Percentiles rank a stretch among this genome's conserved stretches.
Conservation (phyloP, 202 grass and related monocot genomes). For the Zoysia matrella region DNA sequence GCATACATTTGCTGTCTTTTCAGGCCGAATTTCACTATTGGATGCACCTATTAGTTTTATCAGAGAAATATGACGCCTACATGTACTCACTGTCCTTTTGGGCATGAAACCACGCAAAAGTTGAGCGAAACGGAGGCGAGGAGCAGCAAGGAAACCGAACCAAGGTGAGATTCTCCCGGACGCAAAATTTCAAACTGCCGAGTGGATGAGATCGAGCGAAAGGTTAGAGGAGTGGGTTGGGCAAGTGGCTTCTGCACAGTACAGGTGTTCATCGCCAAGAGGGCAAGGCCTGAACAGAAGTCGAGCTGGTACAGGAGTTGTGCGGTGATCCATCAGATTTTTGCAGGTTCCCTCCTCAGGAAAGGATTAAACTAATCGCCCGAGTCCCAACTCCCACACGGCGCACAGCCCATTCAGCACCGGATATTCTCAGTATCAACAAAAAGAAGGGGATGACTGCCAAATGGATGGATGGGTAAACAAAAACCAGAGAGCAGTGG, state of each 20-base stretch:
- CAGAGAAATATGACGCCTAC: slow-evolving; percentile 7
- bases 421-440: background rate
- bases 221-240: background rate
- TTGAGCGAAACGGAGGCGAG: background rate
- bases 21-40: background rate
- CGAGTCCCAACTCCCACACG: background rate
- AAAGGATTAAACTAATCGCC: slow-evolving; percentile 28
- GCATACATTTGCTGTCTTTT: slow-evolving; percentile 33
- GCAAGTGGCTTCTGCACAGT: background rate
- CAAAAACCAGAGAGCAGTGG: background rate
- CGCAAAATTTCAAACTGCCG: background rate
- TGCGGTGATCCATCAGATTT: slow-evolving; percentile 42
- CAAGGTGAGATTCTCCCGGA: slow-evolving; percentile 34
- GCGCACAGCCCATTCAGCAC: too few relatives aligned
- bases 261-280: background rate
- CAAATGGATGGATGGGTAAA: slow-evolving; percentile 1
- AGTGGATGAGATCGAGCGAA: background rate
- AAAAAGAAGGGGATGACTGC: background rate
- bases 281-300: background rate
- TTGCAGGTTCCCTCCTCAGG: slow-evolving; percentile 23
- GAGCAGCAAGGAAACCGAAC: slow-evolving; percentile 13
- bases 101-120: slow-evolving; percentile 25
- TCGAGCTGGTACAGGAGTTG: slow-evolving; percentile 32
- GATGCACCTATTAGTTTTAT: slow-evolving; percentile 13
- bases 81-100: slow-evolving; percentile 42